Base-by-base conservation (phyloP, 371 early-diverging fungal species). In the Apophysomyces elegans region DNA sequence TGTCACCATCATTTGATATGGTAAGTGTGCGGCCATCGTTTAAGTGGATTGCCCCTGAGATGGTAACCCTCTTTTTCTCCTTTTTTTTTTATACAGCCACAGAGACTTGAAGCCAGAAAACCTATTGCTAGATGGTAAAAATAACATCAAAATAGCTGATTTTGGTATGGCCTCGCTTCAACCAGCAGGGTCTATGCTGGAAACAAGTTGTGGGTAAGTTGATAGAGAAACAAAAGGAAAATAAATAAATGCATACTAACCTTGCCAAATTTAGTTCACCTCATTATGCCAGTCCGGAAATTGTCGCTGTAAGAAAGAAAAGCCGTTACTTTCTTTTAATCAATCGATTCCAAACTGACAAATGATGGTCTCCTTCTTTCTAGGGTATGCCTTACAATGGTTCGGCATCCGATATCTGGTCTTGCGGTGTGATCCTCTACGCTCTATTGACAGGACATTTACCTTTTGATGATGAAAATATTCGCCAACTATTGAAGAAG, bases 81-180 rank as follows among this genome's bases (percentile, higher is more conserved):
- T 46, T 58, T 66, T 37, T 37, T 21, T 57, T 7, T 35, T 45
- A 26, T 12, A 61, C 69, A 94, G 96, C 63, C 99, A 99, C 77
- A 90, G 99, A 61, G 99, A 99, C 78, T 80, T 99, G 36, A 99
- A 99, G 71, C 97, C 97, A 77, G 92, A 91, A 64, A 99, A 99
- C 69, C 80, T 99, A 43, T 84, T 99, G 66, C 80, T 99, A 32
- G 96, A 97, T 74, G 79, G 85, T 54, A 87, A 87, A 39, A 86
- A 81, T 59, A 90, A 87, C 57, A 90, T 95, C 70, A 95, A 93
- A 66, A 88, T 92, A 73, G 94, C 92, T 21, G 93, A 94, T 74
- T 94, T 92, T 70, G 93, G 94, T 43, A 91, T 94, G 92, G 94
- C 94, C 0, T 89, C 88, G 14, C 69, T 92, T 60, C 93, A 92